phyloP scores from a whole-genome alignment of 2,329 filamentous ascomycete species.

The Botrytis galanthina region DNA sequence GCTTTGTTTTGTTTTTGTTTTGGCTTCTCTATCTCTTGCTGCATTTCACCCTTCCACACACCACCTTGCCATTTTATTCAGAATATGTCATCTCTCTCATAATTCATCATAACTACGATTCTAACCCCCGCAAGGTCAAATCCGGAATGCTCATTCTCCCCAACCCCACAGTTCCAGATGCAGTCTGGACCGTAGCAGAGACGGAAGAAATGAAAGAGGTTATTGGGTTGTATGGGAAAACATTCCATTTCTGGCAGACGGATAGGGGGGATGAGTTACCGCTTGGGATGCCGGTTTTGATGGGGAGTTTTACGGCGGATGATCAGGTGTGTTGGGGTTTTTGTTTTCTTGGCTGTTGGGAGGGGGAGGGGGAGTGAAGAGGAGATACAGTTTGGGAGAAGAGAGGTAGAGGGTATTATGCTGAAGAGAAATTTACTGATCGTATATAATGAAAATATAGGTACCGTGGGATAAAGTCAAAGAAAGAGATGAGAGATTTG shows the following conservation, averaged over 20 bases:
- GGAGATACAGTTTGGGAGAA: too few species aligned
- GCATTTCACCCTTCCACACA: too few species aligned
- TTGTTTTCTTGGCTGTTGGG: background rate
- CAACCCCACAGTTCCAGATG: conserved; percentile 53
- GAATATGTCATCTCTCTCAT: too few species aligned
- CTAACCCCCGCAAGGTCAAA: conserved; percentile 24
- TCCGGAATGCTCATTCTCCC: conserved; percentile 74
- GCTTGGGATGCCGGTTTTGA: conserved; percentile 17
- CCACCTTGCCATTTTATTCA: too few species aligned
- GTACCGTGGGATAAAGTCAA: conserved; percentile 41
- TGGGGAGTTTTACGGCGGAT: conserved; percentile 19
- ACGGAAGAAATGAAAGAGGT: conserved; percentile 78
- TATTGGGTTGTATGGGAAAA: conserved; percentile 74
- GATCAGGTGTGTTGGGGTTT: background rate
- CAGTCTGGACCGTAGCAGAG: conserved; percentile 73
- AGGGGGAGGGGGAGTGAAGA: background rate
- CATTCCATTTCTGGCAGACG: conserved; percentile 83
- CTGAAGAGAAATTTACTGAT: background rate
- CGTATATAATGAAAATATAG: conserved; percentile 23
- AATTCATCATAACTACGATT: background rate
- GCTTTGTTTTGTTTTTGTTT: conserved; percentile 49
- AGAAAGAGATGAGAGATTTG: conserved; percentile 53
- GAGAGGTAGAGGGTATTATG: too few species aligned
- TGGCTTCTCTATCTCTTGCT: conserved; percentile 63
- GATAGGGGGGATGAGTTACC: conserved; percentile 54